Evolutionary conservation across 768 basidiomycete species (phyloP).

Genomic region (Termitomyces sp.): DNA sequence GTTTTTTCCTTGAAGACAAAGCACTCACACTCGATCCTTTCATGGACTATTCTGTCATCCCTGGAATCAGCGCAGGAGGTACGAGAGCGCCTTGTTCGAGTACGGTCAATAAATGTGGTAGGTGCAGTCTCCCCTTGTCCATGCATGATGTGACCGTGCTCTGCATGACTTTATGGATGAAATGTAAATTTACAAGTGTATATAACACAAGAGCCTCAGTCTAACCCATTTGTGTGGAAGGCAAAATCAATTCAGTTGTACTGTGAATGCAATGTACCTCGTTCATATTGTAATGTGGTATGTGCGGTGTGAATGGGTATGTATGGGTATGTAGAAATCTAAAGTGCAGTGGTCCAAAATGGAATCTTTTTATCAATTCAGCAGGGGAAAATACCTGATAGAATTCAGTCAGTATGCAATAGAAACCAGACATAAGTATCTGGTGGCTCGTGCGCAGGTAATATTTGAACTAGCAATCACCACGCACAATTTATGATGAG

Average conservation of each 20-base stretch:
- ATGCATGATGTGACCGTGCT: neutral
- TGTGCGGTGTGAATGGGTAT: no score
- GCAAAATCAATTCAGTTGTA: no score
- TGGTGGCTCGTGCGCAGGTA: neutral
- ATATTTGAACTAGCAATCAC: no score
- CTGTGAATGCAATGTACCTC: no score
- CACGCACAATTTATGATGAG: neutral
- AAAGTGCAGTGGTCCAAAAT: no score
- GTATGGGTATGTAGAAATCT: no score
- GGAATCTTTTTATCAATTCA: no score
- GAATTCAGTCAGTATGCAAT: neutral
- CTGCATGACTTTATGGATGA: neutral
- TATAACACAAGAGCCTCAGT: neutral
- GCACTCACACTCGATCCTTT: slow-evolving; percentile 59
- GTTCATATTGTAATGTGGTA: no score
- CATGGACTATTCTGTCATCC: slow-evolving; percentile 63
- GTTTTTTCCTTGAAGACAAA: slow-evolving; percentile 73
- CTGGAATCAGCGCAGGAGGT: slow-evolving; percentile 76
- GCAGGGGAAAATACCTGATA: no score
- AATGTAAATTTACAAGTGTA: neutral
- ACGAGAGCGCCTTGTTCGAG: slow-evolving; percentile 51
- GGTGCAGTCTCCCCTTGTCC: neutral
- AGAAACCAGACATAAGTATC: neutral
- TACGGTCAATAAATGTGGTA: slow-evolving; percentile 43
- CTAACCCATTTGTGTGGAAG: no score